Evolutionary conservation across 129 eudicot species (phyloP).

Genomic region (Arctium lappa): DNA sequence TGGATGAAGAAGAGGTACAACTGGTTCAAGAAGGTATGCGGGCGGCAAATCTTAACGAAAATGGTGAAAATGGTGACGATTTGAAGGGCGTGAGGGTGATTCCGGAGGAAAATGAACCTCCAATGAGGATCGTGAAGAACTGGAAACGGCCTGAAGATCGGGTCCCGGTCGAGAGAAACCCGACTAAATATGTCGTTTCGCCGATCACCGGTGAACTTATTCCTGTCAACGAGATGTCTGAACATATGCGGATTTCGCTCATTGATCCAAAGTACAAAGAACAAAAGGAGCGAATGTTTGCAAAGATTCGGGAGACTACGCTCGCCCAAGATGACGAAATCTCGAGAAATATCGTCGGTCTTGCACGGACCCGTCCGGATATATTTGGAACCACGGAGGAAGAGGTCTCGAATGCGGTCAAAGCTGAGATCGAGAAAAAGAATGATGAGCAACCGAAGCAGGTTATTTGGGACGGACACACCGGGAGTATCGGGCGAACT

Average conservation of each 20-base stretch:
- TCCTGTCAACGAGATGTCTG: slow-evolving; percentile 85
- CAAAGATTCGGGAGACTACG: slow-evolving; percentile 81
- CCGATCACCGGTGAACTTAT: slow-evolving; percentile 88
- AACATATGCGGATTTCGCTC: slow-evolving; percentile 88
- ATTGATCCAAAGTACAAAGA: slow-evolving; percentile 94
- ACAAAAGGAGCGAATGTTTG: slow-evolving; percentile 96
- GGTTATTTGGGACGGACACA: slow-evolving; percentile 98
- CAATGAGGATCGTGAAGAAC: slow-evolving; percentile 89
- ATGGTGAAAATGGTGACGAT: slow-evolving; percentile 26
- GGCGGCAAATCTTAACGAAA: slow-evolving; percentile 71
- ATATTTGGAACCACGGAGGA: slow-evolving; percentile 93
- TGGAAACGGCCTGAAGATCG: slow-evolving; percentile 92
- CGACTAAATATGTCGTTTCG: slow-evolving; percentile 70
- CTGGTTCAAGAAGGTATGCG: slow-evolving; percentile 87
- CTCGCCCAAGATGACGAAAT: slow-evolving; percentile 90
- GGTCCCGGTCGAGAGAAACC: slow-evolving; percentile 66
- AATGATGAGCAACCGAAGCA: slow-evolving; percentile 85
- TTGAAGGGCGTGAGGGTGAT: slow-evolving; percentile 34
- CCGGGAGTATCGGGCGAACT: slow-evolving; percentile 85
- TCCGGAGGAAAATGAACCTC: slow-evolving; percentile 65
- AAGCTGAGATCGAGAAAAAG: slow-evolving; percentile 83
- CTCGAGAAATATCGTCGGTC: slow-evolving; percentile 74
- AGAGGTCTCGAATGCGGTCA: slow-evolving; percentile 90
- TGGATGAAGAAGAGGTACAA: slow-evolving; percentile 93
- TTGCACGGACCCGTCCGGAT: slow-evolving; percentile 90